phyloP scores from a whole-genome alignment of 345 rosid genomes.

The Syzygium grande region DNA sequence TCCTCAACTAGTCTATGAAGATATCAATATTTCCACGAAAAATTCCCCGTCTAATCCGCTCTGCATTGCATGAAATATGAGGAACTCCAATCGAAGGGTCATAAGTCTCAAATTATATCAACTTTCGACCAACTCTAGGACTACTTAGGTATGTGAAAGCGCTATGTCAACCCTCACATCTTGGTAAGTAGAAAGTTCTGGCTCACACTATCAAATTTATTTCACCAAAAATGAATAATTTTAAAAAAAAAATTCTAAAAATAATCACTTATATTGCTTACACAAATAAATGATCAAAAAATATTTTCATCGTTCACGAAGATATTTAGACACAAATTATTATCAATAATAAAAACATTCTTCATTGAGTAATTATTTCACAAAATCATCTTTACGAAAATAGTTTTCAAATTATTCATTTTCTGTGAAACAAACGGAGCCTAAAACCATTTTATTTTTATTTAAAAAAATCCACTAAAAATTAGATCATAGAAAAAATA shows the following conservation, averaged over 20 bases:
- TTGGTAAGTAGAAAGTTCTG: background rate
- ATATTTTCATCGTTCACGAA: background rate
- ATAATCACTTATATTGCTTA: background rate
- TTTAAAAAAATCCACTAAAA: background rate
- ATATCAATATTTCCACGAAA: background rate
- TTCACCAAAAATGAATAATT: background rate
- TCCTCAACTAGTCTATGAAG: background rate
- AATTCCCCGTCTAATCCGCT: background rate
- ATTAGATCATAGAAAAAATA: background rate
- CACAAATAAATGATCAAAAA: background rate
- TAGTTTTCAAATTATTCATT: background rate
- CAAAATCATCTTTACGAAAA: background rate
- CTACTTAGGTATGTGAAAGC: background rate
- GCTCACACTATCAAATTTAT: background rate
- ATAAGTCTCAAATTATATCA: background rate
- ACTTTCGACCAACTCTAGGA: too few relatives aligned
- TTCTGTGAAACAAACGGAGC: background rate
- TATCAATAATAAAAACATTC: background rate
- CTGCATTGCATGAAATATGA: background rate
- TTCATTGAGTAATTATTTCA: background rate
- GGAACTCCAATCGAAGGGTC: background rate
- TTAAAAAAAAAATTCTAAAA: background rate
- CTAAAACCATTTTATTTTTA: background rate
- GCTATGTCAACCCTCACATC: background rate
- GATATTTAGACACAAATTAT: background rate